Evolutionary conservation across 129 eudicot species (phyloP), one percentile per base, ranked within the genome.

Genomic region (Escallonia rubra): DNA sequence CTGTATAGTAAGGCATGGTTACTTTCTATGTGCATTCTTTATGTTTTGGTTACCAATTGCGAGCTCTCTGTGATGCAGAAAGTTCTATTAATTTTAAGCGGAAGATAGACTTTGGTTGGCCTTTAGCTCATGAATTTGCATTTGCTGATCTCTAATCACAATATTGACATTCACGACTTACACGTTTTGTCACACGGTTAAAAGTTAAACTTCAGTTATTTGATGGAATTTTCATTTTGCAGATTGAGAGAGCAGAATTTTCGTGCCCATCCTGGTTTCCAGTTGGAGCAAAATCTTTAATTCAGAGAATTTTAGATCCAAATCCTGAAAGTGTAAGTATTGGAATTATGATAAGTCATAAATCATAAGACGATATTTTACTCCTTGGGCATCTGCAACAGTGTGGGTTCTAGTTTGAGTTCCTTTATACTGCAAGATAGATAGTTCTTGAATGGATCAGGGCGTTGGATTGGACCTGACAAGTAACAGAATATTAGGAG

Each of bases 261-360:
- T 86, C 96, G 51, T 89, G 91, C 54, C 99, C 99, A 4, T 80
- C 96, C 10, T 93, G 90, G 92, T 93, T 93, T 82, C 88, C 99
- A 10, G 74, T 84, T 59, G 99, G 99, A 81, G 99, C 96, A 53
- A 93, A 89, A 73, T 86, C 96, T 40, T 85, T 93, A 79, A 93
- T 93, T 62, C 81, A 82, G 71, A 85, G 83, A 65, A 93, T 93
- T 73, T 81, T 93, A 74, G 99, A 93, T 72, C 92, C 95, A 53
- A 89, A 89, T 79, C 96, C 96, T 74, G 83, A 89, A 69, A 93
- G 88, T 13, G 99, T 93, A 74, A 80, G 92, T 82, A 53, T 49
- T 53, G 8, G 57, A 63, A 61, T 55, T 57, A 6, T 64, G 10
- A 23, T 61, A 16, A 63, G 70, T 59, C 41, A 45, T 53, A 48